Evolutionary conservation across 2,329 filamentous ascomycete genomes (phyloP).

Genomic region (Phialophora tarda): DNA sequence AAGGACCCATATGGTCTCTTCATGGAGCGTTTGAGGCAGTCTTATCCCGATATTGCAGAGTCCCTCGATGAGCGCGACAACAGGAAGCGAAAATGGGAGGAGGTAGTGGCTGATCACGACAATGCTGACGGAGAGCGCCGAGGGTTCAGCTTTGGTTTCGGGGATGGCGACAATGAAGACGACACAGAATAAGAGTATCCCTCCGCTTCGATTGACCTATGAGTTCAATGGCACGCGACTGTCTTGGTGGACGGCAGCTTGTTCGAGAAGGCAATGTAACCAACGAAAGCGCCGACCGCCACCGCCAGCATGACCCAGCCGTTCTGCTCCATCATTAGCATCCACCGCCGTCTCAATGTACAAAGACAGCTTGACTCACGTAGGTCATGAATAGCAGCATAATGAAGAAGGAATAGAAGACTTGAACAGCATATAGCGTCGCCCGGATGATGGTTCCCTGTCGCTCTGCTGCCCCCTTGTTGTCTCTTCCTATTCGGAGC

Average conservation of each 20-base stretch:
- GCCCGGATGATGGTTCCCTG: slow-evolving; percentile 80
- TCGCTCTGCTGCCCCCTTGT: slow-evolving; percentile 65
- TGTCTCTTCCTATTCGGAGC: slow-evolving; percentile 74
- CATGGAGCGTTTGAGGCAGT: slow-evolving; percentile 66
- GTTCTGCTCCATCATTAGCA: slow-evolving; percentile 56
- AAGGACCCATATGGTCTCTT: slow-evolving; percentile 77
- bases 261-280: slow-evolving; percentile 81
- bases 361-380: slow-evolving; percentile 29
- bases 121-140: slow-evolving; percentile 50
- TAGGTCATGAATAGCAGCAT: slow-evolving; percentile 99
- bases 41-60: slow-evolving; percentile 70
- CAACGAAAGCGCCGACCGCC: slow-evolving; percentile 83
- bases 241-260: slow-evolving; percentile 76
- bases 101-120: slow-evolving; percentile 66
- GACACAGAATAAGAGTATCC: slow-evolving; percentile 35
- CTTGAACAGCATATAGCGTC: slow-evolving; percentile 84
- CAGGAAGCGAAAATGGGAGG: slow-evolving; percentile 87
- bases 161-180: slow-evolving; percentile 61
- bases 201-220: slow-evolving; percentile 3
- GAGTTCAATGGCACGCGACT: slow-evolving; percentile 80
- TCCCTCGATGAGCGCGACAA: slow-evolving; percentile 64
- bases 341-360: background rate
- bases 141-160: slow-evolving; percentile 70
- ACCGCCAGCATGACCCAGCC: slow-evolving; percentile 96
- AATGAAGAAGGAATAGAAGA: slow-evolving; percentile 99